Base-by-base conservation (phyloP, 176 grass and related monocot species). In the Cymbopogon citratus region DNA sequence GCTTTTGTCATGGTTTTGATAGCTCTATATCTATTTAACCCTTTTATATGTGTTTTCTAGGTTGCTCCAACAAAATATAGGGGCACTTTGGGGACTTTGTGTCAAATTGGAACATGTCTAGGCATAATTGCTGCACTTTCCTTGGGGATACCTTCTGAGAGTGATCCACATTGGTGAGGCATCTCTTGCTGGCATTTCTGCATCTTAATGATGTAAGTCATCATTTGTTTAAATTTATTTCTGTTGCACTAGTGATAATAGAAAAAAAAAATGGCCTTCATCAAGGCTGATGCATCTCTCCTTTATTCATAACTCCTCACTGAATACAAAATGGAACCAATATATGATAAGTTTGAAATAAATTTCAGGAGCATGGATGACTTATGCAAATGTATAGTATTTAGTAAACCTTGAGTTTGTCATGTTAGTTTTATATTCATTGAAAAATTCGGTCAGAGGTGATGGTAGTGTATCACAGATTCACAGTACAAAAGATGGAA, bases 41-140 rank as follows among this genome's bases (percentile, higher is more conserved):
- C 19, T 73, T 89, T 61, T 67, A 71, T 73, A 52, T 79, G 33
- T 85, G 73, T 9, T 23, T 59, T 71, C n/a, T 85, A 99, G 96
- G 87, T 99, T 74, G 74, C 92, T 84, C 96, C 92, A 60, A 99
- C 92, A 87, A 99, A 95, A 84, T 95, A 91, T 80, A 91, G 96
- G 85, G 96, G 92, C 59, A 91, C 77, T 74, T 76, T 99, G 85
- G 90, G 96, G 5, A 93, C 84, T 69, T 64, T 95, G 16, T 95
- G 91, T 90, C 96, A 99, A 89, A 95, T 99, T 76, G 92, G 92
- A 49, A 95, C 96, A 41, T 99, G 96, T 81, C 81, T 99, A 87
- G 96, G 96, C 81, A 98, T 98, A 88, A 95, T 98, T 89, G 89
- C 87, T 73, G 82, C 89, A 57, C 87, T 98, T 79, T 87, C 96